Conservation (phyloP, 2,329 filamentous ascomycete genomes). For the Exophiala calicioides region DNA sequence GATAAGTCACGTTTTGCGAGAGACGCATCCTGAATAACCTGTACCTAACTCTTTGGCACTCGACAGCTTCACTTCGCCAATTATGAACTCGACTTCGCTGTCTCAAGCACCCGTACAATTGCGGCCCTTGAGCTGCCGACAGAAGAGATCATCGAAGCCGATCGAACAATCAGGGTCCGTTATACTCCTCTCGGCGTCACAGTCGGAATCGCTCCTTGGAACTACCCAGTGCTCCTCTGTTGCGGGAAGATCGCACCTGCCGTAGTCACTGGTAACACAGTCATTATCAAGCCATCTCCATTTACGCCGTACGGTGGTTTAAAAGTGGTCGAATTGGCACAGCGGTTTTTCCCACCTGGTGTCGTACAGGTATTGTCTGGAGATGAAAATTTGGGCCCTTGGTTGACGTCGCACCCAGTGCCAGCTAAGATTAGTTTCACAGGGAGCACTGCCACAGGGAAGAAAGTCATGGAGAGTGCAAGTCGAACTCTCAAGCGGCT, state of each 20-base stretch:
- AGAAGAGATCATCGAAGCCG: slow-evolving; percentile 13
- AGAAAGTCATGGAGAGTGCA: slow-evolving; percentile 42
- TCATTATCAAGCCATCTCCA: slow-evolving; percentile 61
- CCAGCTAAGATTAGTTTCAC: slow-evolving; percentile 48
- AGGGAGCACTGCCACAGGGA: slow-evolving; percentile 39
- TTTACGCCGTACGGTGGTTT: slow-evolving; percentile 56
- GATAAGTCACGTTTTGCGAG: slow-evolving; percentile 14
- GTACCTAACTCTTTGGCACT: background rate
- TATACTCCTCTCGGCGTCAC: slow-evolving; percentile 43
- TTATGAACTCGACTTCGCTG: slow-evolving; percentile 18
- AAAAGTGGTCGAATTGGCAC: slow-evolving; percentile 61
- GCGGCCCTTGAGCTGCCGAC: slow-evolving; percentile 16
- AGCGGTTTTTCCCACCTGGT: slow-evolving; percentile 60
- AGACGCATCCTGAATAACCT: slow-evolving; percentile 1
- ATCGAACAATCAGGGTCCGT: slow-evolving; percentile 38
- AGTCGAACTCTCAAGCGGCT: slow-evolving; percentile 56
- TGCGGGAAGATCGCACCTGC: slow-evolving; percentile 54
- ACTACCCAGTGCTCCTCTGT: slow-evolving; percentile 48
- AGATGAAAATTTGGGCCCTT: slow-evolving; percentile 60
- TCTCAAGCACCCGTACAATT: slow-evolving; percentile 16
- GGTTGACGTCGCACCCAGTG: slow-evolving; percentile 49
- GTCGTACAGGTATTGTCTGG: slow-evolving; percentile 62
- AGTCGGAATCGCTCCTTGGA: slow-evolving; percentile 62
- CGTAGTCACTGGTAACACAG: slow-evolving; percentile 54
- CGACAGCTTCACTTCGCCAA: slow-evolving; percentile 21